Evolutionary conservation across 495 filamentous ascomycete species (phyloP), one percentile per base, ranked within the genome.

Genomic region (Penicillium psychrofluorescens): DNA sequence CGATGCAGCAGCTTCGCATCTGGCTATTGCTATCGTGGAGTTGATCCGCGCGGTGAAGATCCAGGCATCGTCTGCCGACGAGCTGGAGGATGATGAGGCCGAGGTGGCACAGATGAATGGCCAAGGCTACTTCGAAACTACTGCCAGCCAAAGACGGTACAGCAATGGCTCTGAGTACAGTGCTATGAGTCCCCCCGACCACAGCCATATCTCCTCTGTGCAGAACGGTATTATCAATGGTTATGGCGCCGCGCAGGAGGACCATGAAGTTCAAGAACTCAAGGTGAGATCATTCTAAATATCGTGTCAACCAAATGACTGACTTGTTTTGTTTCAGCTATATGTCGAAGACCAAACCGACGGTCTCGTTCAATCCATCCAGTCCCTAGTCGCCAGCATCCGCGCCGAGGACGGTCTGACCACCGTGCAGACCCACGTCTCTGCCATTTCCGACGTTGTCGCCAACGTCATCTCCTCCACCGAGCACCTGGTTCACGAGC

Each of bases 1-100:
- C 11, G 92, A 98, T 66, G 92, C 92, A 9, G 92, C 92, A 8
- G 91, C 90, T n/a, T 91, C 86, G 11, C 90, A 98, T 66, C 70
- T 98, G 15, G 85, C 85, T 8, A 80, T 86, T 6, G 82, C 88
- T 2, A 76, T 96, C 7, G 83, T 98, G 14, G 92, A 95, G 49
- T 69, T 96, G 12, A 68, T 95, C 29, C 83, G 84, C 36, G 67
- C 79, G 8, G 90, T 88, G 49, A 95, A 95, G 66, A 85, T 98
- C 46, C 76, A 85, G 11, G 71, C 85, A 7, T 90, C 86, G 1
- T 77, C 83, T 5, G 72, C 70, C 0, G 81, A 81, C 29, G 88
- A 92, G 50, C 58, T 88, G 12, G 83, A 91, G 36, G 78, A 86
- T 29, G 83, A 90, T 13, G 72, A 75, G 14, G 58, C 50, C 41